A percentile compares a stretch with the other conserved stretches of the same genome.
These are phyloP conservation scores for Penicillium coprophilum DNA, from an alignment of 495 filamentous ascomycete genomes.

Conservation along the genomic window DNA sequence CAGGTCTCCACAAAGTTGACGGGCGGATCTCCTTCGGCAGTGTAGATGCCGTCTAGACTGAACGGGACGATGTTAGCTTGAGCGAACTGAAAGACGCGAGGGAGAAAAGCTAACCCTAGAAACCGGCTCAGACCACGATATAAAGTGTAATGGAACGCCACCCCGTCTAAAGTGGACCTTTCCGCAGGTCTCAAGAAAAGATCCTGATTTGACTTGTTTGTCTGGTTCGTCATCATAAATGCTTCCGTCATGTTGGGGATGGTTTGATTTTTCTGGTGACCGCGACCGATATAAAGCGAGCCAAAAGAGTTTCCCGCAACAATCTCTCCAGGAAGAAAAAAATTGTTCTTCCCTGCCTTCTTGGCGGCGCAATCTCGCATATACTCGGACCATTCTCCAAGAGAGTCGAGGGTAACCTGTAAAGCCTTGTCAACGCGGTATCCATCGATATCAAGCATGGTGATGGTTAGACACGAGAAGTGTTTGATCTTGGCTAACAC, in stretches of 20 bases:
- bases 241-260: slow-evolving; percentile 26
- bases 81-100: not conserved
- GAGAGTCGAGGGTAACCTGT: slow-evolving; percentile 47
- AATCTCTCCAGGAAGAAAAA: slow-evolving; percentile 50
- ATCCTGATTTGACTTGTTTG: slow-evolving; percentile 21
- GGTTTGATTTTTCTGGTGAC: slow-evolving; percentile 33
- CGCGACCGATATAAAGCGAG: slow-evolving; percentile 38
- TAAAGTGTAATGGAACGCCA: slow-evolving; percentile 48
- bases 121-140: slow-evolving; percentile 49
- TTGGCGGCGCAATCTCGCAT: slow-evolving; percentile 45
- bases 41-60: slow-evolving; percentile 41
- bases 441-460: slow-evolving; percentile 51
- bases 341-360: slow-evolving; percentile 45
- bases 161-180: slow-evolving; percentile 40
- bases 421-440: slow-evolving; percentile 51
- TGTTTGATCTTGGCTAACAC: slow-evolving; percentile 37
- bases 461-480: slow-evolving; percentile 40
- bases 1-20: slow-evolving; percentile 45
- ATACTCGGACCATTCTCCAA: slow-evolving; percentile 42
- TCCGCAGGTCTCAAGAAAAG: slow-evolving; percentile 32
- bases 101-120: slow-evolving; percentile 31
- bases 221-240: slow-evolving; percentile 22
- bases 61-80: not conserved
- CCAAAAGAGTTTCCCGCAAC: slow-evolving; percentile 38
- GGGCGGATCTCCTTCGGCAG: slow-evolving; percentile 39